Evolutionary conservation across 2,329 filamentous ascomycete genomes (phyloP).

Genomic region (Graphium sp.): DNA sequence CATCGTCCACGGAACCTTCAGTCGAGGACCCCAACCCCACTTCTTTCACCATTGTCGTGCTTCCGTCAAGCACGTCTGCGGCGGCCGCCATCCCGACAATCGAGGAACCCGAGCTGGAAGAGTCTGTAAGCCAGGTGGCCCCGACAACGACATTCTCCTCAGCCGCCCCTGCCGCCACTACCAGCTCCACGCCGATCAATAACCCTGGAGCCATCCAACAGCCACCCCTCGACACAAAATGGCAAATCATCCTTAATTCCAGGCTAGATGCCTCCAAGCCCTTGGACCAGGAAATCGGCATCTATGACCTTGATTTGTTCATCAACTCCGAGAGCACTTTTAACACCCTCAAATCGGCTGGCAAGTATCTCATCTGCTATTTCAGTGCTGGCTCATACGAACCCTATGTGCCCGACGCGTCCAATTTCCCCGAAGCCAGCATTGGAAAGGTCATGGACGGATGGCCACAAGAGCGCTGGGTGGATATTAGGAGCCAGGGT

Average conservation of each 20-base stretch:
- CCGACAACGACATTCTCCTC: slow-evolving; percentile 9
- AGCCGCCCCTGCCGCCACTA: slow-evolving; percentile 8
- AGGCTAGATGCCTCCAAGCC: slow-evolving; percentile 23
- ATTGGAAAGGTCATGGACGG: slow-evolving; percentile 40
- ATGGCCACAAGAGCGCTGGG: slow-evolving; percentile 53
- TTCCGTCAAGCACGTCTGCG: too few relatives aligned
- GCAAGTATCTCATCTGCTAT: slow-evolving; percentile 55
- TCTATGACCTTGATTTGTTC: slow-evolving; percentile 35
- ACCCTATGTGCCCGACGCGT: slow-evolving; percentile 39
- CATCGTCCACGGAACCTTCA: too few relatives aligned
- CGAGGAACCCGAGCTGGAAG: too few relatives aligned
- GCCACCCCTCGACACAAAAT: slow-evolving; percentile 32
- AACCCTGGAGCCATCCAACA: slow-evolving; percentile 36
- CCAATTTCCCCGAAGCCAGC: slow-evolving; percentile 34
- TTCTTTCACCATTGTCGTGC: too few relatives aligned
- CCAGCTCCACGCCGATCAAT: too few relatives aligned
- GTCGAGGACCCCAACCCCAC: too few relatives aligned
- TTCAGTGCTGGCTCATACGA: slow-evolving; percentile 59
- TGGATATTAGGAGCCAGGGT: slow-evolving; percentile 36
- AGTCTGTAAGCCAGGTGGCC: too few relatives aligned
- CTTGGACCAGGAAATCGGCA: slow-evolving; percentile 26
- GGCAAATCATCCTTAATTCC: slow-evolving; percentile 43
- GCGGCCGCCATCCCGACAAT: too few relatives aligned
- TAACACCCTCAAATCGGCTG: slow-evolving; percentile 36
- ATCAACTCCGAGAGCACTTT: slow-evolving; percentile 28